Evolutionary conservation across 2,329 filamentous ascomycete genomes (phyloP), one percentile per base, ranked within the genome.

Genomic region (Trichoderma gracile): DNA sequence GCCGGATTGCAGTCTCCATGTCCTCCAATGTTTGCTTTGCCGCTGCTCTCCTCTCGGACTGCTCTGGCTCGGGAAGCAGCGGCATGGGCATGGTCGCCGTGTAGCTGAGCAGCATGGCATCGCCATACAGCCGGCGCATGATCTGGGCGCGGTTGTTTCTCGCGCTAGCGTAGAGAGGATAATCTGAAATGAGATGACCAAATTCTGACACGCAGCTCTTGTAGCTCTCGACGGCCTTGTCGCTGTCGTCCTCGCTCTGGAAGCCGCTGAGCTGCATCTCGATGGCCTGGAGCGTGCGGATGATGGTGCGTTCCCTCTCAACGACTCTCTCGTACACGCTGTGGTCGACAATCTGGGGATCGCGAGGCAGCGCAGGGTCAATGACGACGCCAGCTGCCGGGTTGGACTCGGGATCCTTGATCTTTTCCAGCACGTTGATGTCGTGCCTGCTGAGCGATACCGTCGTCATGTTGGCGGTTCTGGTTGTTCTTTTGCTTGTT

Each of bases 81-180:
- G 79, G 80, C 69, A 74, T 78, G 7, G 76, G 71, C 56, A 72
- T 76, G 52, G 74, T 74, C 0, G 73, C 71, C 15, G 76, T 76
- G 25, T 77, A 73, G 25, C 74, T 69, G 42, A 86, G 73, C 23
- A 89, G 75, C 71, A 87, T 79, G 2, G 79, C 77, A 71, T 90
- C 87, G 12, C 87, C 88, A 67, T 89, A 86, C 63, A 87, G 76
- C 54, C 88, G 79, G 23, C 89, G 79, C 33, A 84, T 70, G 9
- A 88, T 82, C 74, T 93, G 91, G 3, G 88, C 90, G 56, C 90
- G 83, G 75, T 94, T 93, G 73, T 92, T 90, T 65, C 86, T 84
- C 6, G 87, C 89, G 67, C 88, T 91, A 23, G 90, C 89, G 74
- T 93, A 93, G 38, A 78, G 75, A 3, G 90, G 88, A 60, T 86